phyloP scores from a whole-genome alignment of 441 rosid genomes.

The Viola pubescens region DNA sequence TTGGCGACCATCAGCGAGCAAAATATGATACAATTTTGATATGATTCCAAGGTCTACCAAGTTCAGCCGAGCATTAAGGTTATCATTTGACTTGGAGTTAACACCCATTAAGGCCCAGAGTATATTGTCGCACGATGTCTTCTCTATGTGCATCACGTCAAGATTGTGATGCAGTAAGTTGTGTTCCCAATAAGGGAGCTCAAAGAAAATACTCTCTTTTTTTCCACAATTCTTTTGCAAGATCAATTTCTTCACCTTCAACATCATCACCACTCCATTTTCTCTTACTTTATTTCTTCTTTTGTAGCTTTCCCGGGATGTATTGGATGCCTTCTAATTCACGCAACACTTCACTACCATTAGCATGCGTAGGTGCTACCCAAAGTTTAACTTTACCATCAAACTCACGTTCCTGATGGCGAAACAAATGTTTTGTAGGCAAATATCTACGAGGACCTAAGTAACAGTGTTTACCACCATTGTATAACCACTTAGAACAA shows the following conservation, averaged over 20 bases:
- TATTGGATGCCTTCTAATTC: background rate
- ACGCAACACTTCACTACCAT: background rate
- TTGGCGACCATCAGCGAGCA: background rate
- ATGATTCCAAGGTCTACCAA: background rate
- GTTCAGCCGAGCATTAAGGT: background rate
- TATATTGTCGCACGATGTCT: slow-evolving; percentile 12
- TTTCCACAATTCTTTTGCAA: background rate
- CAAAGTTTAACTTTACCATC: background rate
- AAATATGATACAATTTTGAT: slow-evolving; percentile 1
- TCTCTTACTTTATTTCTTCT: background rate
- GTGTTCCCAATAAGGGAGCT: slow-evolving; percentile 6
- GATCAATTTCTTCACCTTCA: background rate
- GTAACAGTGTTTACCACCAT: slow-evolving; percentile 1
- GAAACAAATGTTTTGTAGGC: fast-evolving
- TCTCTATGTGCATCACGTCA: slow-evolving; percentile 13
- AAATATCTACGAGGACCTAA: slow-evolving; percentile 13
- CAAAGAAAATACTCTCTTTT: slow-evolving; percentile 6
- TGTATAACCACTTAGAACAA: background rate
- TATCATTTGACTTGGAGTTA: slow-evolving; percentile 9
- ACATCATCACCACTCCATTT: no score
- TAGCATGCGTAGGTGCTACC: background rate
- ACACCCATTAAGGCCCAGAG: slow-evolving; percentile 3
- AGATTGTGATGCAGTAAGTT: slow-evolving; percentile 7
- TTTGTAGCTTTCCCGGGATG: background rate
- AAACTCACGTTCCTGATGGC: background rate